Evolutionary conservation across 257 asterid genomes (phyloP).

Genomic region (Petrea volubilis): DNA sequence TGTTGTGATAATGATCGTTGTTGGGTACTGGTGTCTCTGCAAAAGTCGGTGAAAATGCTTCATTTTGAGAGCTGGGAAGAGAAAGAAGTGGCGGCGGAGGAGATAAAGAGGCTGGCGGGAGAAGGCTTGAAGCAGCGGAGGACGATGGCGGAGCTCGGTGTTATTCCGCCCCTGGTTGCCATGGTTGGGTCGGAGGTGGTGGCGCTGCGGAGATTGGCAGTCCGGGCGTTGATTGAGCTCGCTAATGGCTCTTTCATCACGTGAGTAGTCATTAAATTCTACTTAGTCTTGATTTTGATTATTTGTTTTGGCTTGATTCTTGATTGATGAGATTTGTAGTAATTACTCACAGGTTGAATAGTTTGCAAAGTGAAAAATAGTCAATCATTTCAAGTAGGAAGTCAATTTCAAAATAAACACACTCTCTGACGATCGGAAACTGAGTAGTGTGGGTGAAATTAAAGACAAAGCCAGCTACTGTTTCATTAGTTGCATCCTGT

Average conservation of each 20-base stretch:
- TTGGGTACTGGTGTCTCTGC: slow-evolving; percentile 55
- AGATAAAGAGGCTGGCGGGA: slow-evolving; percentile 62
- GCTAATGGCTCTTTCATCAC: slow-evolving; percentile 74
- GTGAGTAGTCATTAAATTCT: slow-evolving; percentile 62
- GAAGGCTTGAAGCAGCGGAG: slow-evolving; percentile 55
- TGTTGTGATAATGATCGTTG: not conserved
- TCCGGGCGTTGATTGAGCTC: slow-evolving; percentile 60
- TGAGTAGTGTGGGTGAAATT: not conserved
- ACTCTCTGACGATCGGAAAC: not conserved
- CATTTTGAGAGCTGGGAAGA: slow-evolving; percentile 87
- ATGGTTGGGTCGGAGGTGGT: slow-evolving; percentile 66
- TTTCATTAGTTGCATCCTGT: slow-evolving; percentile 23
- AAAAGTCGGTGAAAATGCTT: slow-evolving; percentile 71
- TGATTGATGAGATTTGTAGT: not conserved
- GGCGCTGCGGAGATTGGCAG: slow-evolving; percentile 64
- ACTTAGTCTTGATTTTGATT: not conserved
- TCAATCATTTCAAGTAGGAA: not conserved
- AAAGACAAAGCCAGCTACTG: slow-evolving; percentile 22
- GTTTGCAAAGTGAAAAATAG: not conserved
- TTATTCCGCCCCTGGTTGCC: slow-evolving; percentile 80
- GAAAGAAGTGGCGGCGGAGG: slow-evolving; percentile 66
- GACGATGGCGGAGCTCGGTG: slow-evolving; percentile 88
- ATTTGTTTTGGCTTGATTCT: not conserved
- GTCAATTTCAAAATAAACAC: not conserved
- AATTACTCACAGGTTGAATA: not conserved